Evolutionary conservation across 2,329 filamentous ascomycete genomes (phyloP).

Genomic region (Drechslera avenae): DNA sequence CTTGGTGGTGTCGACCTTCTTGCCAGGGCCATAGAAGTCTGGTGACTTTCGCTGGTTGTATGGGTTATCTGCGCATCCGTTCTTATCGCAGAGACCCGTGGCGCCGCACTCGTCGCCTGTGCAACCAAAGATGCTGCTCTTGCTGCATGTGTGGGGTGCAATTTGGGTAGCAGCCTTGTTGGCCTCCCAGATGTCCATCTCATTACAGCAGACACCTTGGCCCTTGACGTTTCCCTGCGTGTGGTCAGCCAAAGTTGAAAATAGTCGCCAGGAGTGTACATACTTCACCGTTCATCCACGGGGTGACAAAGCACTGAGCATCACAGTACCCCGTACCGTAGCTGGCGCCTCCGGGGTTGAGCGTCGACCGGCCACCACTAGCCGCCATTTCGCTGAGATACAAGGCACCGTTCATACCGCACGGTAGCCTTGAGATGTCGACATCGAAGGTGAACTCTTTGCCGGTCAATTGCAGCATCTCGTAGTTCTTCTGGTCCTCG

Average conservation of each 20-base stretch:
- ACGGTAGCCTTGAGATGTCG: slow-evolving; percentile 58
- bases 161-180: slow-evolving; percentile 55
- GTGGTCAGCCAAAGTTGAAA: slow-evolving; percentile 47
- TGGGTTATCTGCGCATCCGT: slow-evolving; percentile 45
- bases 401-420: slow-evolving; percentile 50
- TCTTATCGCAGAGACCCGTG: slow-evolving; percentile 45
- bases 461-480: slow-evolving; percentile 68
- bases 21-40: slow-evolving; percentile 34
- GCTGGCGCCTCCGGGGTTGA: slow-evolving; percentile 59
- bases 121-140: slow-evolving; percentile 51
- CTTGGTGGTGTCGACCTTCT: slow-evolving; percentile 63
- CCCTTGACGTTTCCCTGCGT: slow-evolving; percentile 50
- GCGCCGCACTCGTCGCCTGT: slow-evolving; percentile 49
- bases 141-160: slow-evolving; percentile 58
- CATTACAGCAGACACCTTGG: slow-evolving; percentile 59
- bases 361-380: slow-evolving; percentile 40
- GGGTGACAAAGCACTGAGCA: slow-evolving; percentile 53
- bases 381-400: slow-evolving; percentile 50
- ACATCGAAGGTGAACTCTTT: slow-evolving; percentile 76
- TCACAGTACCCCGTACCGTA: slow-evolving; percentile 65
- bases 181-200: slow-evolving; percentile 63
- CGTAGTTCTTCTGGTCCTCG: slow-evolving; percentile 62
- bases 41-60: slow-evolving; percentile 32
- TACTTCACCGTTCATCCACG: slow-evolving; percentile 47
- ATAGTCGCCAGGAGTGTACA: slow-evolving; percentile 12